Percentiles rank a stretch among this genome's conserved stretches.
Conservation (phyloP, 495 filamentous ascomycete species). For the Neurospora sublineolata region DNA sequence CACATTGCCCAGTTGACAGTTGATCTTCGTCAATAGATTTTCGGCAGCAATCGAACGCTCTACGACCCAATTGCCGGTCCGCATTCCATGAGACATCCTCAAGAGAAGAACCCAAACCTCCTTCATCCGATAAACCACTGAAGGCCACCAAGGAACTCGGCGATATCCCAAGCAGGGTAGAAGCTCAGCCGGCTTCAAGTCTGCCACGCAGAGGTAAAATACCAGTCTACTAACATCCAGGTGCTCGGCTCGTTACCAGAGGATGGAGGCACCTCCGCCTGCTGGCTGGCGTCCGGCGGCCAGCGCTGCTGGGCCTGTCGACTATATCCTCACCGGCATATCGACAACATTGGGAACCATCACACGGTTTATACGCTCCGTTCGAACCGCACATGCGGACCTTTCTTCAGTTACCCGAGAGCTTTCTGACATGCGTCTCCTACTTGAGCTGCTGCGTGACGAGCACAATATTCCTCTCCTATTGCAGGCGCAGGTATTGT, state of each 20-base stretch:
- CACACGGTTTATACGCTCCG: conserved; percentile 19
- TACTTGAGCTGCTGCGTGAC: conserved; percentile 18
- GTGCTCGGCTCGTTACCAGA: not conserved
- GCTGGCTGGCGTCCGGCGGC: not conserved
- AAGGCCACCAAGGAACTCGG: not conserved
- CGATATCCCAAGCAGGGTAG: not conserved
- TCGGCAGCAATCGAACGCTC: not conserved
- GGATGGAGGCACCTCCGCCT: not conserved
- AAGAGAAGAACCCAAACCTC: not conserved
- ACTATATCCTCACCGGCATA: conserved; percentile 15
- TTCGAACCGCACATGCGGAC: conserved; percentile 17
- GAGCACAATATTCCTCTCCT: conserved; percentile 11
- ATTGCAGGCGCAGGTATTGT: conserved; percentile 12
- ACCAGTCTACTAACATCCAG: not conserved
- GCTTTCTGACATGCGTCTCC: conserved; percentile 19
- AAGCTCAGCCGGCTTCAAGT: not conserved
- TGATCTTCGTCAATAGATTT: not conserved
- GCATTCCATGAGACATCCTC: not conserved
- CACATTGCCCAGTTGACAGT: not conserved
- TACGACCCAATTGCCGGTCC: not conserved
- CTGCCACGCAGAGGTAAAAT: not conserved
- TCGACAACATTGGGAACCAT: conserved; percentile 16
- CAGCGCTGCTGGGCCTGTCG: conserved; percentile 9
- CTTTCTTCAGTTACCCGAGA: conserved; percentile 19
- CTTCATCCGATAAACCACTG: not conserved